phyloP scores from a whole-genome alignment of 768 basidiomycete species.

The Hericium alpestre region DNA sequence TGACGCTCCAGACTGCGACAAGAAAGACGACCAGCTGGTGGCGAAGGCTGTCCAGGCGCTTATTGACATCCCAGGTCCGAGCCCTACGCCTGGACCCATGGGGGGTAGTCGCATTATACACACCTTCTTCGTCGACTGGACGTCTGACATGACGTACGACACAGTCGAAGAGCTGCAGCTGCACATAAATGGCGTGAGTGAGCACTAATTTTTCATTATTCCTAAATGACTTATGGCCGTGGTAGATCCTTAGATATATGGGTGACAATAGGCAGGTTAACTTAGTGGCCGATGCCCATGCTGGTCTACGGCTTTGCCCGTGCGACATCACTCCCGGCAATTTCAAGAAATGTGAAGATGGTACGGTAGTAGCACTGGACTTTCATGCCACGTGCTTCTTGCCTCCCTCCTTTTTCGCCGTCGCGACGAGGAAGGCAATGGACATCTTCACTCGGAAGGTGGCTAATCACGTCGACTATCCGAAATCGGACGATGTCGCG shows the following conservation, averaged over 20 bases:
- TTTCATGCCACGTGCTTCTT: neutral
- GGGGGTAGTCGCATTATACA: slow-evolving; percentile 11
- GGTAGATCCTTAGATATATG: neutral
- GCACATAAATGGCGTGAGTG: slow-evolving; percentile 11
- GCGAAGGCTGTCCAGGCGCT: slow-evolving; percentile 10
- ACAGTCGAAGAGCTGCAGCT: slow-evolving; percentile 9
- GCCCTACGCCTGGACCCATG: slow-evolving; percentile 6
- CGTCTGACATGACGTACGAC: slow-evolving; percentile 1
- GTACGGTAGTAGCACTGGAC: neutral
- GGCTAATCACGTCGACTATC: neutral
- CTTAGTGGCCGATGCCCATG: neutral
- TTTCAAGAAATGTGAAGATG: slow-evolving; percentile 1
- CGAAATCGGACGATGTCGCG: neutral
- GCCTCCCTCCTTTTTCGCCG: neutral
- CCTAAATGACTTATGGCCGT: neutral
- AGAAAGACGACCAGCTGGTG: neutral
- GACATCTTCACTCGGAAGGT: neutral
- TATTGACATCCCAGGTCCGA: slow-evolving; percentile 7
- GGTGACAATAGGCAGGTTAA: neutral
- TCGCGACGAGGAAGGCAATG: neutral
- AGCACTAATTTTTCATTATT: neutral
- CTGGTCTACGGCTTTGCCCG: neutral
- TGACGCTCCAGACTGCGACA: slow-evolving; percentile 4
- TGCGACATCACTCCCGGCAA: neutral
- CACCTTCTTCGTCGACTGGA: slow-evolving; percentile 6